Conservation (phyloP, 2,329 filamentous ascomycete species). For the Alternaria sp. region DNA sequence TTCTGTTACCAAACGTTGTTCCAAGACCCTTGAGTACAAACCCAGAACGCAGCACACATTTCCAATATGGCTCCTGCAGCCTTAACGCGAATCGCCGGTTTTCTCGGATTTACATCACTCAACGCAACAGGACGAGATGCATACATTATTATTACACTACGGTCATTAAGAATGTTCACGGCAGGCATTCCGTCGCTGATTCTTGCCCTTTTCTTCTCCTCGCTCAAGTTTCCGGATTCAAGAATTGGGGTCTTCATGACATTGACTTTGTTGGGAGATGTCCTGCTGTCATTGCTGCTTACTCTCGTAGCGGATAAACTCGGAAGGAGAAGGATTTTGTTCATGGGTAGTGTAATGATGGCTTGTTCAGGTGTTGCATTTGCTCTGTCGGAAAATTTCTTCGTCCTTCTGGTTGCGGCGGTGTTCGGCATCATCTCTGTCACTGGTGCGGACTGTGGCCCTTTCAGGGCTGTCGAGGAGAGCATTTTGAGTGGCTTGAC, state of each 20-base stretch:
- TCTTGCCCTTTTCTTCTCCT: constrained; percentile 51
- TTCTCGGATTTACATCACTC: constrained; percentile 46
- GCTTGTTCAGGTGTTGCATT: constrained; percentile 47
- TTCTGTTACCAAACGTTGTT: not conserved
- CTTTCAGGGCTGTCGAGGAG: constrained; percentile 49
- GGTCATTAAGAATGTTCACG: constrained; percentile 47
- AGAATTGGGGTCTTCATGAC: constrained; percentile 54
- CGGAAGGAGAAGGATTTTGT: constrained; percentile 47
- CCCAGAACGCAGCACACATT: not conserved
- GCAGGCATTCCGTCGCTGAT: constrained; percentile 51
- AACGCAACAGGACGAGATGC: constrained; percentile 48
- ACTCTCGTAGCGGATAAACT: constrained; percentile 52
- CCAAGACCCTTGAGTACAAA: not conserved
- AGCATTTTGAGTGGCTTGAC: constrained; percentile 50
- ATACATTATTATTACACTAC: constrained; percentile 55
- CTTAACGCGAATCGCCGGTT: constrained; percentile 34
- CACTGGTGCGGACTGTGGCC: constrained; percentile 47
- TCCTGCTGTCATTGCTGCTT: constrained; percentile 47
- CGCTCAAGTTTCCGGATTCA: constrained; percentile 46
- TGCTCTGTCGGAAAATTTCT: constrained; percentile 49
- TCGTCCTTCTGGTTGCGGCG: constrained; percentile 49
- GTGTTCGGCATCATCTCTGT: constrained; percentile 52
- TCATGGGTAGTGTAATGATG: constrained; percentile 51
- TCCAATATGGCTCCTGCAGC: constrained; percentile 29
- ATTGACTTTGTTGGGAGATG: constrained; percentile 52